A percentile compares a stretch with the other conserved stretches of the same genome.
phyloP scores from a whole-genome alignment of 148 eudicot genomes.

The Rhododendron griersonianum region DNA sequence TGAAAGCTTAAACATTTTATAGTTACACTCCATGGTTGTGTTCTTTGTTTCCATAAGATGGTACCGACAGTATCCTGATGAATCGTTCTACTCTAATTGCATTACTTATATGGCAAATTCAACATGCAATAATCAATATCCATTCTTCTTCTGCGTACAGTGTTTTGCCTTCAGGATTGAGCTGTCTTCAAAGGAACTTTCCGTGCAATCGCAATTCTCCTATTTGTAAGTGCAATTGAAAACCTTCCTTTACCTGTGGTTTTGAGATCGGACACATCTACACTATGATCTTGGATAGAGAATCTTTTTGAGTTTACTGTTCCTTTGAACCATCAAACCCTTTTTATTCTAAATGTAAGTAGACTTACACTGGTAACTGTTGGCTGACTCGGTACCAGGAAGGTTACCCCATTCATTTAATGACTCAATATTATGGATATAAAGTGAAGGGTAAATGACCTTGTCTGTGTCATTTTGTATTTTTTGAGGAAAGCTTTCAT shows the following conservation, averaged over 20 bases:
- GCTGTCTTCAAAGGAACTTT: constrained; percentile 38
- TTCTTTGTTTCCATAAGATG: neutral
- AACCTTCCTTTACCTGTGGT: neutral
- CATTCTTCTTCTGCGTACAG: constrained; percentile 15
- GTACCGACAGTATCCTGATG: neutral
- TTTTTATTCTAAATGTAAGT: neutral
- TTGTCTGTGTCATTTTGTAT: neutral
- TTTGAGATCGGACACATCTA: neutral
- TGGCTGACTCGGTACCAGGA: neutral
- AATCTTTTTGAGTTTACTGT: neutral
- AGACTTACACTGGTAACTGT: neutral
- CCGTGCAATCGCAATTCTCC: constrained; percentile 35
- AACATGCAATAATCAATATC: neutral
- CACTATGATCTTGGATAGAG: neutral
- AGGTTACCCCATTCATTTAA: no score
- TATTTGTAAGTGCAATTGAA: constrained; percentile 24
- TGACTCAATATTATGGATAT: no score
- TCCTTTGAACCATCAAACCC: neutral
- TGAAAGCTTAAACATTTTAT: neutral
- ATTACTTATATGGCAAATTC: neutral
- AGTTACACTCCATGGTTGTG: neutral
- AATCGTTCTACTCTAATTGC: neutral
- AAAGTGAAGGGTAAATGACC: neutral
- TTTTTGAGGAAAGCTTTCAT: no score
- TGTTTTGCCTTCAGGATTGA: constrained; percentile 28